Percentiles rank a stretch among this genome's conserved stretches.
These are phyloP conservation scores for Asterophora lycoperdoides DNA, from an alignment of 768 basidiomycete species.

Conservation along the genomic window DNA sequence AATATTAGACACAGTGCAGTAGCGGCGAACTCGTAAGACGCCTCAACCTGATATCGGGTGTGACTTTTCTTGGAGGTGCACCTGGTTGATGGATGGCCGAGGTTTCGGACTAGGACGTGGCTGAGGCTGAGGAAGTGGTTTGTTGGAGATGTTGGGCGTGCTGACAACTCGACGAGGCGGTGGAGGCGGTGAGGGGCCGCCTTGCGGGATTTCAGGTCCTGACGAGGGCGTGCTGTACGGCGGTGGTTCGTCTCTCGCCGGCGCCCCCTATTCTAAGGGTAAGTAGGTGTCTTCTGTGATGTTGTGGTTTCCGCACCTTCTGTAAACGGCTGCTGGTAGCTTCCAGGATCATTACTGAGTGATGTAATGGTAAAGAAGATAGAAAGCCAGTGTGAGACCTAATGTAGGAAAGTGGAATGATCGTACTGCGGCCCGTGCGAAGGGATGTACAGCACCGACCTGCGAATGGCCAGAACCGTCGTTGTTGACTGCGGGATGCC, in stretches of 20 bases:
- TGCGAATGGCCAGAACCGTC: too few species aligned
- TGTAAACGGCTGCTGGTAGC: background rate
- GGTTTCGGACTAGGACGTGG: background rate
- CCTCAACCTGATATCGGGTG: slow-evolving; percentile 11
- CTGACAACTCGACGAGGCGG: background rate
- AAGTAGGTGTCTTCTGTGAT: too few species aligned
- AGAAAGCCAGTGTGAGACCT: too few species aligned
- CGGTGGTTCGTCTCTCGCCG: slow-evolving; percentile 6
- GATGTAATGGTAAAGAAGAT: too few species aligned
- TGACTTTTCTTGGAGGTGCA: slow-evolving; percentile 10
- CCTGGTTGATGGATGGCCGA: slow-evolving; percentile 9
- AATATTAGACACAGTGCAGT: background rate
- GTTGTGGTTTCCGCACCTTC: background rate
- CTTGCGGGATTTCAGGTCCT: background rate
- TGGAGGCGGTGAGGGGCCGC: background rate
- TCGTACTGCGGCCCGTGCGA: background rate
- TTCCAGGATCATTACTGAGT: slow-evolving; percentile 2
- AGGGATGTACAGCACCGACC: too few species aligned
- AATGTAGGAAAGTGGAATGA: too few species aligned
- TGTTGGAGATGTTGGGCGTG: background rate
- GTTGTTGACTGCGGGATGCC: too few species aligned
- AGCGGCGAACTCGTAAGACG: background rate
- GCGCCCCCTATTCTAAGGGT: background rate
- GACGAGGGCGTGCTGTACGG: slow-evolving; percentile 3
- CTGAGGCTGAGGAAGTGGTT: background rate